These are phyloP conservation scores for Fusarium pseudograminearum DNA, from an alignment of 2,329 filamentous ascomycete species.

Conservation along the genomic window DNA sequence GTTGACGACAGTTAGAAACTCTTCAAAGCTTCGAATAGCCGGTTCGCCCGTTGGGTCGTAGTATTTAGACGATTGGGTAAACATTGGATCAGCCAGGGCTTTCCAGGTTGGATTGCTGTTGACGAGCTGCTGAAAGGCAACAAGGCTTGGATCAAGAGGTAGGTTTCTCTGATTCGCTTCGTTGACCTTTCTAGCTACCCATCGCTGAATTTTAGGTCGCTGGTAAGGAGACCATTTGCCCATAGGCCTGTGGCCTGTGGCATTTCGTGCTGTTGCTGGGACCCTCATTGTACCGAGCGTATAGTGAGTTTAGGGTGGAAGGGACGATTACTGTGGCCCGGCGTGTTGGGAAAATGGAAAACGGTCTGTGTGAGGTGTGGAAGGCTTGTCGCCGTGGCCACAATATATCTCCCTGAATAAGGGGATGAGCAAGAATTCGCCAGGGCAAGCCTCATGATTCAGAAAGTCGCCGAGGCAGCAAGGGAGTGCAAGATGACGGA, in stretches of 20 bases:
- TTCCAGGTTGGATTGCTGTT: background rate
- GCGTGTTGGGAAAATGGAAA: no score
- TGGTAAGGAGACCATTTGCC: conserved; percentile 5
- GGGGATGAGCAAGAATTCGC: background rate
- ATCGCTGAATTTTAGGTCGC: background rate
- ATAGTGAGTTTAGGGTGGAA: background rate
- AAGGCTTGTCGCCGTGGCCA: rapidly evolving
- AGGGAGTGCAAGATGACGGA: background rate
- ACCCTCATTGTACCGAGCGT: background rate
- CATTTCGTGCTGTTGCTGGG: background rate
- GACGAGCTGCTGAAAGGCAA: background rate
- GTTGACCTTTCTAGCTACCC: background rate
- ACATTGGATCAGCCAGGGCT: background rate
- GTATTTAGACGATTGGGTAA: conserved; percentile 14
- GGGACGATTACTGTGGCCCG: rapidly evolving
- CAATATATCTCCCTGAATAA: background rate
- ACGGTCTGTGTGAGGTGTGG: background rate
- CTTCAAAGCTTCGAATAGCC: background rate
- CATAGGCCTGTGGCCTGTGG: background rate
- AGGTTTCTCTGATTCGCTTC: background rate
- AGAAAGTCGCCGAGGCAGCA: background rate
- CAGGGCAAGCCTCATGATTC: background rate
- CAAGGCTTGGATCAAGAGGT: background rate
- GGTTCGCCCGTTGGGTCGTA: conserved; percentile 6
- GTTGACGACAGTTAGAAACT: background rate